Percentiles rank a stretch among this genome's conserved stretches.
These are phyloP conservation scores for Scorias spongiosa DNA, from an alignment of 2,329 filamentous ascomycete genomes.

Conservation along the genomic window DNA sequence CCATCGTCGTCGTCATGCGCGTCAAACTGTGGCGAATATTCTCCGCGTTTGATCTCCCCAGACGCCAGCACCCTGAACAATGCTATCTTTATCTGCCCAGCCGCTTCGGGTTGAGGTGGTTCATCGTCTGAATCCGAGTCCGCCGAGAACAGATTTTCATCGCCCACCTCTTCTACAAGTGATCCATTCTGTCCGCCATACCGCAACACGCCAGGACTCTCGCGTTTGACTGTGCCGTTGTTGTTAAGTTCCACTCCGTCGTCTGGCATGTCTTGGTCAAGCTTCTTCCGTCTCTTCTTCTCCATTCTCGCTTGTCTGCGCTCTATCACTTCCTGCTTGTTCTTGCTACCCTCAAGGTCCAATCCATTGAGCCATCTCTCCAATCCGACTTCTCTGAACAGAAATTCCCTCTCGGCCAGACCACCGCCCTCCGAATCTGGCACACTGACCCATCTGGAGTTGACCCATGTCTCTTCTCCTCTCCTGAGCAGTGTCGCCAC, in stretches of 20 bases:
- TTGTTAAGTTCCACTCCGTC: constrained; percentile 13
- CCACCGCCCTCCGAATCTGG: constrained; percentile 83
- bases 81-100: constrained; percentile 95
- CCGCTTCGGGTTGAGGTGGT: constrained; percentile 74
- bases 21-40: constrained; percentile 95
- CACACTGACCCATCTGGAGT: constrained; percentile 92
- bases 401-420: constrained; percentile 85
- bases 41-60: constrained; percentile 92
- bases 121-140: constrained; percentile 65
- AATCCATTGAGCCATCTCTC: constrained; percentile 94
- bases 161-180: constrained; percentile 53
- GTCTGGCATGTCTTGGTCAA: not conserved
- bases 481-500: constrained; percentile 84
- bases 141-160: constrained; percentile 47
- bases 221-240: constrained; percentile 25
- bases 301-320: constrained; percentile 47
- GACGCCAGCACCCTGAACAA: constrained; percentile 91
- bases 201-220: constrained; percentile 47
- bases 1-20: constrained; percentile 84
- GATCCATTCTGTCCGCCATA: constrained; percentile 66
- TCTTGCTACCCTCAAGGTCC: constrained; percentile 64
- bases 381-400: constrained; percentile 91
- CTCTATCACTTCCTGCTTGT: constrained; percentile 78
- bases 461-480: constrained; percentile 98
- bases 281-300: constrained; percentile 29